These are phyloP conservation scores for Aspergillus brunneoviolaceus DNA, from an alignment of 2,329 filamentous ascomycete genomes.

Conservation along the genomic window DNA sequence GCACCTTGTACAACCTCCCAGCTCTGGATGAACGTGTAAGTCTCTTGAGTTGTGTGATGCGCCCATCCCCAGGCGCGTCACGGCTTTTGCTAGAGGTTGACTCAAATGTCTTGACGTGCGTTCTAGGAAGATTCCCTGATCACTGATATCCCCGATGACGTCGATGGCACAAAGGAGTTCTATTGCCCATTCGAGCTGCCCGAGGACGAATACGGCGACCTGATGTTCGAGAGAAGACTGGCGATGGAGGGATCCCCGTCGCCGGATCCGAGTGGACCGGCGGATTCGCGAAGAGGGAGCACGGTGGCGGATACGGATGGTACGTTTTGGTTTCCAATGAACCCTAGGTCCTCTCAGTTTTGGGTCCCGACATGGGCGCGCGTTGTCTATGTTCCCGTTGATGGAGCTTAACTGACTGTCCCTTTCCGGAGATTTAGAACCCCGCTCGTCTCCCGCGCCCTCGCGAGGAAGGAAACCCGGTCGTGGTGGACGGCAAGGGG, in stretches of 20 bases:
- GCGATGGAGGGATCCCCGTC: slow-evolving; percentile 46
- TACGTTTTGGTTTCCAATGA: slow-evolving; percentile 23
- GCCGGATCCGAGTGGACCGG: slow-evolving; percentile 36
- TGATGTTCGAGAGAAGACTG: slow-evolving; percentile 51
- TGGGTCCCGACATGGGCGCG: too few species aligned
- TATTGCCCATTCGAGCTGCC: slow-evolving; percentile 69
- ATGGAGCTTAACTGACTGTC: background rate
- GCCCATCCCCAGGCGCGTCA: too few species aligned
- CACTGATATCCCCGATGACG: slow-evolving; percentile 58
- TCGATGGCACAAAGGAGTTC: slow-evolving; percentile 49
- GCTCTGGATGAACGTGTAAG: slow-evolving; percentile 82
- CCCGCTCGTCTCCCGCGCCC: slow-evolving; percentile 45
- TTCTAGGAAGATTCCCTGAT: slow-evolving; percentile 54
- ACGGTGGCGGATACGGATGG: slow-evolving; percentile 51
- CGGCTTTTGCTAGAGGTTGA: too few species aligned
- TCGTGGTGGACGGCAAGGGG: slow-evolving; percentile 34
- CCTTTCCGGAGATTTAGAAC: slow-evolving; percentile 29
- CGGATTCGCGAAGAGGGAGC: slow-evolving; percentile 44
- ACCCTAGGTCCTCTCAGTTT: too few species aligned
- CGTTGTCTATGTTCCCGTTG: too few species aligned
- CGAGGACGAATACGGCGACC: slow-evolving; percentile 46
- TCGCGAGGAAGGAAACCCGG: slow-evolving; percentile 40
- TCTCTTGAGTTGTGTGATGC: background rate
- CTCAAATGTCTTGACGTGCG: too few species aligned
- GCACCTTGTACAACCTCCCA: slow-evolving; percentile 78